Base-by-base conservation (phyloP, 768 basidiomycete genomes). In the Lactarius sanguifluus region DNA sequence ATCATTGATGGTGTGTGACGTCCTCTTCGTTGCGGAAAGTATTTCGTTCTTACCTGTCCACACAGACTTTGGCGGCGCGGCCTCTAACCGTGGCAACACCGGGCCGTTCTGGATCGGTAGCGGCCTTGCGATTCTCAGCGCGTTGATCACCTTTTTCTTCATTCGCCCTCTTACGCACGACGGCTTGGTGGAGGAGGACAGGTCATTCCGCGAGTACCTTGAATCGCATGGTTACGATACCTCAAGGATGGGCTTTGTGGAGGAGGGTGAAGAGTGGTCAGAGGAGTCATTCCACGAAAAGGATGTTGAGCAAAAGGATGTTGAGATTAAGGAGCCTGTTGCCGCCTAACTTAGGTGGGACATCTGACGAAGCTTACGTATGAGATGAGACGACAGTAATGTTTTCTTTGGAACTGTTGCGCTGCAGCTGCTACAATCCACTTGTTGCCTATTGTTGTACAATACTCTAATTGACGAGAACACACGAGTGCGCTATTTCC, bases 81-180 rank as follows among this genome's bases (percentile, higher is more conserved):
- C 60, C 15, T 77, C 83, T 30, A 74, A 77, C 43, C 81, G 78
- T 67, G 90, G 88, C 59, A 88, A 90, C 73, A 94, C 93, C 0
- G 92, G 92, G 23, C 92, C 92, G 16, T 94, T 94, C 83, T 93
- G 89, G 90, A 75, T 94, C 68, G 92, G 82, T n/a, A 91, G 90
- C 70, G 89, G 87, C 45, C 82, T 97, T 57, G 93, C 93, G 4
- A 69, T 96, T 56, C 69, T 94, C 59, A 92, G 90, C 66, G 94
- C 95, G 3, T 25, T 86, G 10, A 77, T 93, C 69, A 87, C 88
- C 0, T 81, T 87, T 70, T 75, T 92, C 76, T 87, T 91, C 77
- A 84, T 97, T 72, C 81, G 79, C 55, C 92, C 93, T 45, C 81
- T 95, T 62, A 78, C 80, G 18, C 84, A 86, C 38, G 92, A 95